phyloP scores from a whole-genome alignment of 805 yeast genomes.

The Yamadazyma sp. region DNA sequence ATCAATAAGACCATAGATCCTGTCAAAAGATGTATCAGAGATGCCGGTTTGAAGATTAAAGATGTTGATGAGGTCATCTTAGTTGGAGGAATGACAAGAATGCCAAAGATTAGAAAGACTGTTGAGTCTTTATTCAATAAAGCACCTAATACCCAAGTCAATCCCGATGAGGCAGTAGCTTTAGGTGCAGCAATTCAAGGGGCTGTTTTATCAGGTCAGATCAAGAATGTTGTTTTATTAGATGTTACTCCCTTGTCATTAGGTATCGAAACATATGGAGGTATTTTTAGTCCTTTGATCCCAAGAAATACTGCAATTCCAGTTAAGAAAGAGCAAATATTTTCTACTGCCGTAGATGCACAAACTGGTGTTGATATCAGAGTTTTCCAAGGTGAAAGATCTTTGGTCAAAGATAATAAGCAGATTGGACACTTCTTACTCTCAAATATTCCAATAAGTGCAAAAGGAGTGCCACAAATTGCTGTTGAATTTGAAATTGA shows the following conservation, averaged over 20 bases:
- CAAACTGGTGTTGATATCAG: conserved; percentile 81
- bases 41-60: conserved; percentile 62
- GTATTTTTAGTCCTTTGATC: conserved; percentile 74
- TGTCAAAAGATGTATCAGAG: conserved; percentile 69
- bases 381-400: conserved; percentile 80
- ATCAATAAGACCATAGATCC: conserved; percentile 70
- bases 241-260: conserved; percentile 83
- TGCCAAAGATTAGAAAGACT: conserved; percentile 72
- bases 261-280: conserved; percentile 85
- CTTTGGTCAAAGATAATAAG: conserved; percentile 74
- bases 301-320: conserved; percentile 79
- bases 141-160: conserved; percentile 68
- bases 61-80: conserved; percentile 73
- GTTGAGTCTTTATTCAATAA: conserved; percentile 60
- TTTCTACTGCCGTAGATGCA: conserved; percentile 80
- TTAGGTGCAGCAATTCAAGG: conserved; percentile 90
- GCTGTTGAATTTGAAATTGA: conserved; percentile 76
- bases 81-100: conserved; percentile 89
- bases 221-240: conserved; percentile 69
- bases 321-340: conserved; percentile 66
- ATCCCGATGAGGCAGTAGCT: conserved; percentile 94
- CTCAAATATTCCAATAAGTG: conserved; percentile 69
- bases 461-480: conserved; percentile 79
- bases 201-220: conserved; percentile 80
- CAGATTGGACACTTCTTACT: conserved; percentile 72